Evolutionary conservation across 2,329 filamentous ascomycete genomes (phyloP).

Genomic region (Endothia cerciana): DNA sequence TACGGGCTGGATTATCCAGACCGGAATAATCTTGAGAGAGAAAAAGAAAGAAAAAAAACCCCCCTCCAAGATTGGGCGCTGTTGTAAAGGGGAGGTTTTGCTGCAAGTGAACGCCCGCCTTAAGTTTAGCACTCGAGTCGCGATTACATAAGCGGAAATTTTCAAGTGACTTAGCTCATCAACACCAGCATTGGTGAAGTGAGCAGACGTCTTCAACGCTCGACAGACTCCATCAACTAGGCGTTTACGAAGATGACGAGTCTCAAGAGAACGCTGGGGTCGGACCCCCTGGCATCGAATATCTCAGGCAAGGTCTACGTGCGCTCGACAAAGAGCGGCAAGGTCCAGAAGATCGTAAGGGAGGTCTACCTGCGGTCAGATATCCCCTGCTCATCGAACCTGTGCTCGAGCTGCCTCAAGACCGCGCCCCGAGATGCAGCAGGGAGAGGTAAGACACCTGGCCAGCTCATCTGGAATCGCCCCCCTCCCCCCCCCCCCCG

Average conservation of each 20-base stretch:
- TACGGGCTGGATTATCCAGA: too few species aligned
- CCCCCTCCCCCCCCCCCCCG: too few species aligned
- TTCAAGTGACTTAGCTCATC: slow-evolving; percentile 15
- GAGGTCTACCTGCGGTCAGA: slow-evolving; percentile 96
- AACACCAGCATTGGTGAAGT: slow-evolving; percentile 4
- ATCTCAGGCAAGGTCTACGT: slow-evolving; percentile 97
- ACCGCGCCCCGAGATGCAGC: slow-evolving; percentile 78
- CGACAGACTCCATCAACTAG: neutral
- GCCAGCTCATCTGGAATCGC: neutral
- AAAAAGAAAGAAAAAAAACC: too few species aligned
- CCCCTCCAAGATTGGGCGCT: too few species aligned
- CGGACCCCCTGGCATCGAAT: slow-evolving; percentile 65
- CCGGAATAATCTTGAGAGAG: too few species aligned
- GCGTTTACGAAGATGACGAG: slow-evolving; percentile 57
- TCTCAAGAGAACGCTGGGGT: slow-evolving; percentile 61
- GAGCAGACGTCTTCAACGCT: slow-evolving; percentile 14
- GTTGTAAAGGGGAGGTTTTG: too few species aligned
- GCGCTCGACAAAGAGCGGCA: slow-evolving; percentile 90
- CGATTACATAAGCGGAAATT: slow-evolving; percentile 12
- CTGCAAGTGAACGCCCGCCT: neutral
- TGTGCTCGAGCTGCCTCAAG: slow-evolving; percentile 77
- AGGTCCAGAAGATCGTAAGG: slow-evolving; percentile 97
- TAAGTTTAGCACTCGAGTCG: neutral
- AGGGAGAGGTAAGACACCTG: slow-evolving; percentile 64
- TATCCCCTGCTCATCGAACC: slow-evolving; percentile 92